phyloP scores from a whole-genome alignment of 768 basidiomycete species.

The Strobilomyces dryophilus region DNA sequence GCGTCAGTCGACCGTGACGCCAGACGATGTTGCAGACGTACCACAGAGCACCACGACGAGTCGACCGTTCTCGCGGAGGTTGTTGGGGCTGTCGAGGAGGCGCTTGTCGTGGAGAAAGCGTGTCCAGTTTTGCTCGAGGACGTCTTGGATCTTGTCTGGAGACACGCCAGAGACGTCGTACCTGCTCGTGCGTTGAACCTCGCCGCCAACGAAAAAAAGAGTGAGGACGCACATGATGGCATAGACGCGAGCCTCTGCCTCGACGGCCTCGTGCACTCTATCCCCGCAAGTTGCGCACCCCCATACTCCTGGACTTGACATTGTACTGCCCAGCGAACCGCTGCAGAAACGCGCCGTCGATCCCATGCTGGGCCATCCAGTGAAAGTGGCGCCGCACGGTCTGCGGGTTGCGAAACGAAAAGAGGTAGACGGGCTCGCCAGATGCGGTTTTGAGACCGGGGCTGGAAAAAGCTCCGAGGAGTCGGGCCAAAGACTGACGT shows the following conservation, averaged over 20 bases:
- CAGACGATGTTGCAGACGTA: constrained; percentile 8
- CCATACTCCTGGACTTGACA: constrained; percentile 47
- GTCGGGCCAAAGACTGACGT: no score
- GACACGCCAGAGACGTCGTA: constrained; percentile 82
- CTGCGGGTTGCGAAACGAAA: constrained; percentile 72
- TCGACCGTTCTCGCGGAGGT: constrained; percentile 64
- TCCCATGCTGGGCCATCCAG: constrained; percentile 80
- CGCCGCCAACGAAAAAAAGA: background rate
- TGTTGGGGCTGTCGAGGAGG: constrained; percentile 67
- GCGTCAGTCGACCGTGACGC: background rate
- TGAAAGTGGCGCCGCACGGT: constrained; percentile 57
- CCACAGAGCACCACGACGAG: constrained; percentile 79
- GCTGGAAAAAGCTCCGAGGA: constrained; percentile 68
- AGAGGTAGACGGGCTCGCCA: constrained; percentile 63
- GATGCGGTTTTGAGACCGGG: constrained; percentile 52
- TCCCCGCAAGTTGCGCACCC: constrained; percentile 55
- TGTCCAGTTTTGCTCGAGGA: constrained; percentile 69
- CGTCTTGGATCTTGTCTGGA: constrained; percentile 58
- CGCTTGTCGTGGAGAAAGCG: constrained; percentile 62
- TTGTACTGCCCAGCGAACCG: constrained; percentile 72
- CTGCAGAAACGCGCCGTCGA: constrained; percentile 81
- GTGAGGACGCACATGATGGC: constrained; percentile 72
- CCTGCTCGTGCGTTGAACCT: constrained; percentile 36
- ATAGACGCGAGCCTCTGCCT: constrained; percentile 75
- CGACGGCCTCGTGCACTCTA: constrained; percentile 70